A percentile compares a stretch with the other conserved stretches of the same genome.
Conservation (phyloP, 164 flowering plant genomes). For the Stephania cephalantha region DNA sequence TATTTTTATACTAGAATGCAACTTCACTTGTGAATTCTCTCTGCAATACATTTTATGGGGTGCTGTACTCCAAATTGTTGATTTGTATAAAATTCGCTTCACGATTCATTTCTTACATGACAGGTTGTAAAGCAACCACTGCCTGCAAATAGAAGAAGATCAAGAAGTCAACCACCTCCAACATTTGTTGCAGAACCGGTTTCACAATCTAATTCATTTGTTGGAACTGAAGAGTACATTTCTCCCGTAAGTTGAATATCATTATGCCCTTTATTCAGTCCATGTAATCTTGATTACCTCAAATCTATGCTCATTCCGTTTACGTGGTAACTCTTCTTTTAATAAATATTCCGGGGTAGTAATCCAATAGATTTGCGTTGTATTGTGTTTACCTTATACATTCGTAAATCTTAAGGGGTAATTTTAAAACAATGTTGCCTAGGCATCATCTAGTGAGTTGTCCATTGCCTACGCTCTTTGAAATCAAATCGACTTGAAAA, state of each 20-base stretch:
- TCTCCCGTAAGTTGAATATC: constrained; percentile 69
- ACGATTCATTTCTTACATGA: constrained; percentile 1
- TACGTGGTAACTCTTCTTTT: not conserved
- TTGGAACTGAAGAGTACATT: constrained; percentile 98
- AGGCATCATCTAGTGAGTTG: too few relatives aligned
- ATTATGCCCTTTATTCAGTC: not conserved
- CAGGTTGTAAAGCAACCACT: constrained; percentile 60
- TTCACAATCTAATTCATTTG: constrained; percentile 89
- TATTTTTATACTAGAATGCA: not conserved
- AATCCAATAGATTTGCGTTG: not conserved
- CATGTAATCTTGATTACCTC: not conserved
- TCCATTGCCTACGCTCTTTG: too few relatives aligned
- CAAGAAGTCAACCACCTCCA: constrained; percentile 65
- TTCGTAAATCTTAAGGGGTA: too few relatives aligned
- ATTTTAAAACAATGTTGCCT: too few relatives aligned
- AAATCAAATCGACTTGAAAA: too few relatives aligned
- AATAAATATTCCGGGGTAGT: not conserved
- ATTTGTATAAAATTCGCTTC: constrained; percentile 5
- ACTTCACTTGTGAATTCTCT: not conserved
- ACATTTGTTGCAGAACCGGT: constrained; percentile 81
- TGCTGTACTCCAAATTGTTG: not conserved
- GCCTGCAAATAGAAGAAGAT: constrained; percentile 46
- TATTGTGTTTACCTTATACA: too few relatives aligned
- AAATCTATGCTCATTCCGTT: not conserved
- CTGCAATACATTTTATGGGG: not conserved